Conservation (phyloP, 140 eudicot genomes). For the Oenanthe javanica region DNA sequence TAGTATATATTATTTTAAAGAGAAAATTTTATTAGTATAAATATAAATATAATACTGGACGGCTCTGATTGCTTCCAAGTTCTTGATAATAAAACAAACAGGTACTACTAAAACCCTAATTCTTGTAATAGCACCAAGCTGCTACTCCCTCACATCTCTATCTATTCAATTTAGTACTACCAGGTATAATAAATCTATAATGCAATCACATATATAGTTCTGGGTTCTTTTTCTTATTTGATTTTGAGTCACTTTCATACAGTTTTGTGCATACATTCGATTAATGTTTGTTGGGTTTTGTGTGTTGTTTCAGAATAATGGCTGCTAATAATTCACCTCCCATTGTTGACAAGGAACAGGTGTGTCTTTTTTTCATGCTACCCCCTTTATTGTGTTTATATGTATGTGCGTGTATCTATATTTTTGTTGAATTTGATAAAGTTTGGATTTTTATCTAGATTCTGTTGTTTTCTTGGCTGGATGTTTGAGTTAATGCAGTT, state of each 20-base stretch:
- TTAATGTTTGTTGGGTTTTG: neutral
- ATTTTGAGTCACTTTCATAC: neutral
- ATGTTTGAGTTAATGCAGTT: neutral
- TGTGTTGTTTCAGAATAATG: slow-evolving; percentile 23
- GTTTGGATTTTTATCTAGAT: neutral
- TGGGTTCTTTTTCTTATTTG: neutral
- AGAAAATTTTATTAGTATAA: too few relatives aligned
- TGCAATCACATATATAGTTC: neutral
- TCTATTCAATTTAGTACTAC: neutral
- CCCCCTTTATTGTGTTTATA: neutral
- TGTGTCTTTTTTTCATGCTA: slow-evolving; percentile 8
- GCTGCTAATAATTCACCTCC: slow-evolving; percentile 44
- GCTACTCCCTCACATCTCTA: neutral
- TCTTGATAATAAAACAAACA: neutral
- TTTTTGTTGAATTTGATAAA: neutral
- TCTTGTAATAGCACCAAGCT: neutral
- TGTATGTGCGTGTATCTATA: neutral
- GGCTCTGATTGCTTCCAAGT: neutral
- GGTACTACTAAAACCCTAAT: neutral
- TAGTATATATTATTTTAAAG: too few relatives aligned
- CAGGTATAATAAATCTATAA: neutral
- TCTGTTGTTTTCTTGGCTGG: neutral
- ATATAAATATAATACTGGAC: neutral
- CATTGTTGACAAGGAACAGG: slow-evolving; percentile 65
- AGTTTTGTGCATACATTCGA: neutral